Evolutionary conservation across 768 basidiomycete species (phyloP).

Genomic region (Termitomyces sp.): DNA sequence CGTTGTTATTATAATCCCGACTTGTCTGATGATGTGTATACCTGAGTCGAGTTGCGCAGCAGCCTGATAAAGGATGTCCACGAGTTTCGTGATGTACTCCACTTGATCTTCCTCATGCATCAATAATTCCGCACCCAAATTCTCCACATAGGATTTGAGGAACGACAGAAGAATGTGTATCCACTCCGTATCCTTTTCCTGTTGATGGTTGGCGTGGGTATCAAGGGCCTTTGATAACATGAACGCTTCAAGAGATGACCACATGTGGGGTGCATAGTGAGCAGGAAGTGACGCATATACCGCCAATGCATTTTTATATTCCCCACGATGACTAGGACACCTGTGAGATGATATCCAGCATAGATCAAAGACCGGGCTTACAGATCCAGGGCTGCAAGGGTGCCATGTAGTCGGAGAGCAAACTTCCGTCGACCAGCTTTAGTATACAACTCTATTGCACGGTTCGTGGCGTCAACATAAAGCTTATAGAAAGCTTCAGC

Average conservation of each 20-base stretch:
- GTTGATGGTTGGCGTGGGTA: constrained; percentile 55
- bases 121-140: constrained; percentile 48
- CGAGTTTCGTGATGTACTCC: constrained; percentile 49
- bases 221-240: constrained; percentile 76
- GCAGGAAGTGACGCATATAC: constrained; percentile 81
- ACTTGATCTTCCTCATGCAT: constrained; percentile 47
- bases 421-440: constrained; percentile 83
- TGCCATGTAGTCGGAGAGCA: constrained; percentile 81
- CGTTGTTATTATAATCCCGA: background rate
- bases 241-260: constrained; percentile 76
- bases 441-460: constrained; percentile 81
- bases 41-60: constrained; percentile 54
- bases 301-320: constrained; percentile 56
- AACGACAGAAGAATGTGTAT: constrained; percentile 74
- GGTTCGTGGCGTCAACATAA: constrained; percentile 73
- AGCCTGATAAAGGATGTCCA: constrained; percentile 44
- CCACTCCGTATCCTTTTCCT: constrained; percentile 73
- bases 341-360: background rate
- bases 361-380: constrained; percentile 38
- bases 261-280: constrained; percentile 79
- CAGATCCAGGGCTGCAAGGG: constrained; percentile 86
- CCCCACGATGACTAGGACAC: constrained; percentile 58
- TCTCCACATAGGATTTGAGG: constrained; percentile 64
- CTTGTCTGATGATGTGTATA: constrained; percentile 21
- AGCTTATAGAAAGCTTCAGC: constrained; percentile 69